Evolutionary conservation across 192 early-diverging fungal species (phyloP).

Genomic region (Backusella psychrophila): DNA sequence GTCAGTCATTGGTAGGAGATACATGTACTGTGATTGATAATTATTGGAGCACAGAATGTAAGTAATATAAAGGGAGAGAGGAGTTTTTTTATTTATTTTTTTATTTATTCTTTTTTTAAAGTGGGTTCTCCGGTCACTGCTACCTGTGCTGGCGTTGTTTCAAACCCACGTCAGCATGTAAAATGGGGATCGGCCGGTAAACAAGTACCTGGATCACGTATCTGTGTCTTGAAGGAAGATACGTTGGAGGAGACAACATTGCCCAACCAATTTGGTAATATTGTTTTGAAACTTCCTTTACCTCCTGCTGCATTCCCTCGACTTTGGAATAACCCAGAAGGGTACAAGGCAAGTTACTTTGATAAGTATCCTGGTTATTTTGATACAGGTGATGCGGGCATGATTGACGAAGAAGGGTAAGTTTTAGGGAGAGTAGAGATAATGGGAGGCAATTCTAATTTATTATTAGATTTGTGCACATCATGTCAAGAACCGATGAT

Average conservation of each 20-base stretch:
- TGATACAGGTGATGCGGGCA: slow-evolving; percentile 82
- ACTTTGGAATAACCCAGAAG: slow-evolving; percentile 76
- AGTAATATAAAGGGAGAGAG: not conserved
- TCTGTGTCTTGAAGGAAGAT: slow-evolving; percentile 57
- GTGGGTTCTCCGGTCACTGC: slow-evolving; percentile 80
- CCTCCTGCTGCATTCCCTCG: slow-evolving; percentile 76
- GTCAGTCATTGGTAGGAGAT: slow-evolving; percentile 40
- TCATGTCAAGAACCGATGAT: slow-evolving; percentile 71
- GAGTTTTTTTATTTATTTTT: not conserved
- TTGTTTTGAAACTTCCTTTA: slow-evolving; percentile 76
- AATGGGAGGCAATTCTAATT: too few species aligned
- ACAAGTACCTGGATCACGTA: slow-evolving; percentile 74
- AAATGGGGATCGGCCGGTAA: slow-evolving; percentile 77
- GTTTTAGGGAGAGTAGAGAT: slow-evolving; percentile 24
- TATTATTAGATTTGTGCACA: slow-evolving; percentile 51
- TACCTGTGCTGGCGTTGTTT: slow-evolving; percentile 54
- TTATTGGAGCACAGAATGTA: slow-evolving; percentile 87
- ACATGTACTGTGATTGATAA: slow-evolving; percentile 71
- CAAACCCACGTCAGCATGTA: slow-evolving; percentile 19
- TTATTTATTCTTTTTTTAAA: not conserved
- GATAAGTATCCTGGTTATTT: slow-evolving; percentile 76
- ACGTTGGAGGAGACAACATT: slow-evolving; percentile 42
- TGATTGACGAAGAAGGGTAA: slow-evolving; percentile 69
- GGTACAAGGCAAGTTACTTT: slow-evolving; percentile 75
- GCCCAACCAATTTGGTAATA: slow-evolving; percentile 69